These are phyloP conservation scores for Xylaria sp. DNA, from an alignment of 2,329 filamentous ascomycete species.

Conservation along the genomic window DNA sequence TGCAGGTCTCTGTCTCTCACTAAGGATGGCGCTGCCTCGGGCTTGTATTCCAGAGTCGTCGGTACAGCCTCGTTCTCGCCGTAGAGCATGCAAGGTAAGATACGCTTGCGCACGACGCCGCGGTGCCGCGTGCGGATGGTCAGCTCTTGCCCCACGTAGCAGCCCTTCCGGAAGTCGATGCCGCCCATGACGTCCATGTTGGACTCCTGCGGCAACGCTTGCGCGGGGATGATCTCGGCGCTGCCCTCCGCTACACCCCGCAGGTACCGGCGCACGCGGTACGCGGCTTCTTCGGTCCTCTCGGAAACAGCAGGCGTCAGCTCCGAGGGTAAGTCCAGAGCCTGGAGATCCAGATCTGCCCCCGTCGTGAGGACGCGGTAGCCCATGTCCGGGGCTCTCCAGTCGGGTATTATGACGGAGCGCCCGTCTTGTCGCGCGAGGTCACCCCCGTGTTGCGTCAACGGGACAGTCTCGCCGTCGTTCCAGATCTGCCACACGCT, in stretches of 20 bases:
- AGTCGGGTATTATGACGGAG: constrained; percentile 59
- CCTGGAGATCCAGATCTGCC: constrained; percentile 25
- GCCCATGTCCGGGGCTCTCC: constrained; percentile 67
- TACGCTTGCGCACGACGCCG: constrained; percentile 89
- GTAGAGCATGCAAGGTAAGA: constrained; percentile 84
- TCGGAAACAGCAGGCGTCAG: constrained; percentile 48
- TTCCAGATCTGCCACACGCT: constrained; percentile 81
- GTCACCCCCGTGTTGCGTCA: not conserved
- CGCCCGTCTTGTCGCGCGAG: constrained; percentile 34
- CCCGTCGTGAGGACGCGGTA: constrained; percentile 54
- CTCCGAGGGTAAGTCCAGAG: constrained; percentile 52
- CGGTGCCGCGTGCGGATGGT: constrained; percentile 96
- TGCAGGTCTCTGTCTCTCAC: constrained; percentile 14
- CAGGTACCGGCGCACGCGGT: constrained; percentile 81
- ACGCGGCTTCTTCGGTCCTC: constrained; percentile 66
- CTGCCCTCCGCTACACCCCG: constrained; percentile 88
- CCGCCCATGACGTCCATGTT: constrained; percentile 89
- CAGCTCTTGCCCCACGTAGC: constrained; percentile 95
- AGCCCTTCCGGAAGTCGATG: constrained; percentile 94
- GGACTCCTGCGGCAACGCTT: constrained; percentile 84
- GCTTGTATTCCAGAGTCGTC: constrained; percentile 61
- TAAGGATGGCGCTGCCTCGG: constrained; percentile 23
- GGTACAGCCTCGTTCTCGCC: constrained; percentile 53
- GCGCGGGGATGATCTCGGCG: constrained; percentile 76
- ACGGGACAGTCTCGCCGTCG: constrained; percentile 51